These are phyloP conservation scores for Penicillium freii DNA, from an alignment of 2,329 filamentous ascomycete species.

Conservation along the genomic window DNA sequence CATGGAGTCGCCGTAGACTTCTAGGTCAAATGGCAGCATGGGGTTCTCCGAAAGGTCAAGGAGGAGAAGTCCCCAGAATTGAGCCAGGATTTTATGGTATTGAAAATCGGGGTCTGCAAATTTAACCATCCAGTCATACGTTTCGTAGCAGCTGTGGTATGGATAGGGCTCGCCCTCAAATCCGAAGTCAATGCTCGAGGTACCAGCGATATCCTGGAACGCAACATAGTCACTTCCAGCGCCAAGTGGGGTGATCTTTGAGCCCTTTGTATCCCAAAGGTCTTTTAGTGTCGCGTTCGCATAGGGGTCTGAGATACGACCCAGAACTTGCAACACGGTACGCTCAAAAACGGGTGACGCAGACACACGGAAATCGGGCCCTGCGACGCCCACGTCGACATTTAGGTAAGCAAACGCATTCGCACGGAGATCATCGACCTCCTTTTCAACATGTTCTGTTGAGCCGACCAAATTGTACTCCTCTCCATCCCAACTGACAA, in stretches of 20 bases:
- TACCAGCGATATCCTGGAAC: conserved; percentile 89
- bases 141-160: conserved; percentile 84
- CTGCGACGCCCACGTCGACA: conserved; percentile 77
- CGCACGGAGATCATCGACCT: conserved; percentile 67
- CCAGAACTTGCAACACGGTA: conserved; percentile 69
- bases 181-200: conserved; percentile 78
- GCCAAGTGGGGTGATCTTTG: conserved; percentile 66
- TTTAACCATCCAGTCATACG: conserved; percentile 77
- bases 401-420: conserved; percentile 88
- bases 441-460: conserved; percentile 90
- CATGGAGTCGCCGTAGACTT: conserved; percentile 67
- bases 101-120: conserved; percentile 78
- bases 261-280: conserved; percentile 66
- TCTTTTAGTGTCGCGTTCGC: conserved; percentile 70
- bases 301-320: conserved; percentile 69
- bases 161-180: conserved; percentile 70
- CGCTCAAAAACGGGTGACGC: conserved; percentile 78
- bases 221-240: conserved; percentile 80
- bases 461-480: conserved; percentile 93
- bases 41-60: conserved; percentile 80
- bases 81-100: conserved; percentile 75
- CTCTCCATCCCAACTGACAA: conserved; percentile 92
- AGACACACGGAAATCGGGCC: conserved; percentile 69
- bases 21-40: conserved; percentile 77
- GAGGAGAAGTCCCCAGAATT: conserved; percentile 78